Conservation (phyloP, 176 grass and related monocot species). For the Carex myosuroides region DNA sequence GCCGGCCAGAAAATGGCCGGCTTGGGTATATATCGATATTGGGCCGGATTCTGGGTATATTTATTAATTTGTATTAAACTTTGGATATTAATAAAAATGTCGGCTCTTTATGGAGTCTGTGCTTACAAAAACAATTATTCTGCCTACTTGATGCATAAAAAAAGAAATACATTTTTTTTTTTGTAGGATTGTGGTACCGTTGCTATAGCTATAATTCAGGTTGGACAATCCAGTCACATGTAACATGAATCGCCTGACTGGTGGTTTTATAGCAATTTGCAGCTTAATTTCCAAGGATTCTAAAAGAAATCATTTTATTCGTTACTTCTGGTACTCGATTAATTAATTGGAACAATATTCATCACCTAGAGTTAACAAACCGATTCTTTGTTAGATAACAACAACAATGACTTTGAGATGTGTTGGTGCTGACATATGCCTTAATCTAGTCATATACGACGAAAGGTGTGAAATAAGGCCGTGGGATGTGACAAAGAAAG, state of each 20-base stretch:
- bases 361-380: background rate
- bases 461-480: background rate
- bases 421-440: background rate
- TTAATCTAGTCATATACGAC: background rate
- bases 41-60: too few relatives aligned
- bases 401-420: background rate
- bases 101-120: too few relatives aligned
- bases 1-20: too few relatives aligned
- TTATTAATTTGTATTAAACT: too few relatives aligned
- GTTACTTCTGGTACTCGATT: background rate
- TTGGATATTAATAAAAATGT: too few relatives aligned
- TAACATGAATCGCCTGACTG: background rate
- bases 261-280: background rate
- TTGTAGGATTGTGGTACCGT: background rate
- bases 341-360: background rate
- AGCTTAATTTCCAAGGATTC: background rate
- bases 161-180: background rate
- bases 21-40: too few relatives aligned
- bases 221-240: background rate
- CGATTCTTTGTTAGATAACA: background rate
- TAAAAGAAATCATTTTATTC: background rate
- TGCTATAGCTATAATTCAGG: background rate
- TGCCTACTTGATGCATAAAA: background rate
- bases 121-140: too few relatives aligned
- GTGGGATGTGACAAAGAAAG: background rate